Base-by-base conservation (phyloP, 176 grass and related monocot species). In the Aegilops speltoides region DNA sequence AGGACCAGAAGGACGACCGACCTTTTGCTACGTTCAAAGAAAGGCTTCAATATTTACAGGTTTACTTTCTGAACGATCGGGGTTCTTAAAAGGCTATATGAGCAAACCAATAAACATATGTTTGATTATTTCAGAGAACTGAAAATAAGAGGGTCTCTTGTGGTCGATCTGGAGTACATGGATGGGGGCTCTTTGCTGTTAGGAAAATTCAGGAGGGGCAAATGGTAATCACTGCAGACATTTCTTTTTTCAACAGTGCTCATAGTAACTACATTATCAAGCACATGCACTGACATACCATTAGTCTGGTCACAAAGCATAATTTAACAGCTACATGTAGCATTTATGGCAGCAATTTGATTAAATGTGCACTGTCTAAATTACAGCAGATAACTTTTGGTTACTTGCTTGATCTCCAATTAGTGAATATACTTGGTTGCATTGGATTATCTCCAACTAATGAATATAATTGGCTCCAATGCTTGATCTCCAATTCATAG, bases 151-250 rank as follows among this genome's bases (percentile, higher is more conserved):
- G 92, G 84, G 87, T 98, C 56, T 96, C 79, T n/a, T 92, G 77
- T 80, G 97, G 97, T 46, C 91, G 88, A 59, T 98, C 97, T 71
- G 94, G 97, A 86, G 94, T 98, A 86, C 97, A 98, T 87, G 97
- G 97, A 82, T 98, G 94, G 97, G 97, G 97, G 13, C 92, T 98
- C 20, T 98, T 98, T 83, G 97, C 97, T 87, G 76, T 85, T 64
- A 89, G 76, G 87, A 95, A 91, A 84, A 94, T 98, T 90, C 94
- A 98, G 74, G 92, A 91, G 65, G 97, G 97, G 50, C 90, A 98
- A 96, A 96, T 98, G 97, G 97, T 98, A 86, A 79, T 32, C 24
- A 86, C 28, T 46, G 68, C 67, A 88, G 61, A 56, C 10, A 70
- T 68, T 28, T 85, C 57, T 40, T 89, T 20, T 6, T 16, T 59